Conservation (phyloP, 2,329 filamentous ascomycete species). For the Xylariaceae sp. region DNA sequence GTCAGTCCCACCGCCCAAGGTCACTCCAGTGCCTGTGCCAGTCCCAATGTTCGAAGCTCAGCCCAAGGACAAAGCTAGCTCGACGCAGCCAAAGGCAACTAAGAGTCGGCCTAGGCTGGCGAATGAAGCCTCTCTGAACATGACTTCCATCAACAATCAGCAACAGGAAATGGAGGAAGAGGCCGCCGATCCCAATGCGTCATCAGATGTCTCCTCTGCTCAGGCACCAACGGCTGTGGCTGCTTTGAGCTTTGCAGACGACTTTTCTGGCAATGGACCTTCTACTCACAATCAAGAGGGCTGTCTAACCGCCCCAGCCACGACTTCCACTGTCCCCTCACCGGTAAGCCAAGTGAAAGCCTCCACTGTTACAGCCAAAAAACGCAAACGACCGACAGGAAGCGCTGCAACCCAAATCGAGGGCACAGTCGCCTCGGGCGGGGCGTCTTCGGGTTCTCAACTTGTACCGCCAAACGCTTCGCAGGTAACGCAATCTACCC, state of each 20-base stretch:
- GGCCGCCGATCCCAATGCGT: constrained; percentile 11
- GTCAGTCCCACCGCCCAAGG: constrained; percentile 27
- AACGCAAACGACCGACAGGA: constrained; percentile 30
- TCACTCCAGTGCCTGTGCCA: constrained; percentile 30
- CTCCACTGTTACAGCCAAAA: constrained; percentile 31
- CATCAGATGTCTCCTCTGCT: constrained; percentile 10
- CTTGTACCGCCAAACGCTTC: constrained; percentile 18
- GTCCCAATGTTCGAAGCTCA: constrained; percentile 27
- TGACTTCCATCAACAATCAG: neutral
- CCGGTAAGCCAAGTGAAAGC: constrained; percentile 27
- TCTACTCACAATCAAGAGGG: constrained; percentile 20
- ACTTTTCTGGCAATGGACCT: constrained; percentile 16
- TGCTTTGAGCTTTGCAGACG: constrained; percentile 15
- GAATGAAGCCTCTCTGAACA: constrained; percentile 16
- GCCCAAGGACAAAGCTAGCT: constrained; percentile 28
- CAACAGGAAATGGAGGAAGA: constrained; percentile 16
- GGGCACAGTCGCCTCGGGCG: constrained; percentile 8
- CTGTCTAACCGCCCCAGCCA: constrained; percentile 6
- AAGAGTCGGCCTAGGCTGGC: constrained; percentile 33
- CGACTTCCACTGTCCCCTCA: constrained; percentile 12
- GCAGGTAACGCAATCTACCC: constrained; percentile 19
- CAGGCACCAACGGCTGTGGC: constrained; percentile 12
- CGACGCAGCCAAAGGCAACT: constrained; percentile 37
- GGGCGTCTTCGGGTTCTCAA: constrained; percentile 14
- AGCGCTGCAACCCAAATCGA: constrained; percentile 21